phyloP scores from a whole-genome alignment of 768 basidiomycete genomes.

The Mycena olivaceomarginata region DNA sequence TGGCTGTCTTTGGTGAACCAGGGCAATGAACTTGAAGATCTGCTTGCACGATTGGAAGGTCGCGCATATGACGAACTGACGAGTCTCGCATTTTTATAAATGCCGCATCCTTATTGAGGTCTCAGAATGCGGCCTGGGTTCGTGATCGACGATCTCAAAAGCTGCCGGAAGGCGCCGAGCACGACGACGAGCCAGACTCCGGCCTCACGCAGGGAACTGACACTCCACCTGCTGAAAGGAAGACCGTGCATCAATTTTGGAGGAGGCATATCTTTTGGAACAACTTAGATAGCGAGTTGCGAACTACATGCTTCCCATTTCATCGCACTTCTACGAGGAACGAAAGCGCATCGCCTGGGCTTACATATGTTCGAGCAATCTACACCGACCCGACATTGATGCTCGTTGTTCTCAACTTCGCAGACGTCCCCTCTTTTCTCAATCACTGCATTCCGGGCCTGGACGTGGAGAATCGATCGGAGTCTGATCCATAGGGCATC shows the following conservation, averaged over 20 bases:
- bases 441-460: constrained; percentile 35
- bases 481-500: no score
- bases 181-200: constrained; percentile 14
- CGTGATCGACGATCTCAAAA: constrained; percentile 48
- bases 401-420: constrained; percentile 55
- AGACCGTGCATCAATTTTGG: background rate
- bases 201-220: background rate
- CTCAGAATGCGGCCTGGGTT: constrained; percentile 59
- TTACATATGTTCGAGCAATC: constrained; percentile 56
- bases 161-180: constrained; percentile 30
- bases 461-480: no score
- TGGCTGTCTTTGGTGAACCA: constrained; percentile 56
- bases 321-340: constrained; percentile 55
- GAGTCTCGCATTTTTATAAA: no score
- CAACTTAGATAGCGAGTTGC: constrained; percentile 54
- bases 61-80: constrained; percentile 57
- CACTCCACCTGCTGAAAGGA: background rate
- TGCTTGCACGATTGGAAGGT: constrained; percentile 53
- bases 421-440: constrained; percentile 52
- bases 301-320: constrained; percentile 52
- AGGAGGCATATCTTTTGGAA: constrained; percentile 46
- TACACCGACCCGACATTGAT: constrained; percentile 59
- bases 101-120: no score
- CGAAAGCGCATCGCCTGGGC: constrained; percentile 56
- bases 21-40: constrained; percentile 52